These are phyloP conservation scores for Conticribra weissflogii DNA, from an alignment of 108 stramenopile genomes.

Conservation along the genomic window DNA sequence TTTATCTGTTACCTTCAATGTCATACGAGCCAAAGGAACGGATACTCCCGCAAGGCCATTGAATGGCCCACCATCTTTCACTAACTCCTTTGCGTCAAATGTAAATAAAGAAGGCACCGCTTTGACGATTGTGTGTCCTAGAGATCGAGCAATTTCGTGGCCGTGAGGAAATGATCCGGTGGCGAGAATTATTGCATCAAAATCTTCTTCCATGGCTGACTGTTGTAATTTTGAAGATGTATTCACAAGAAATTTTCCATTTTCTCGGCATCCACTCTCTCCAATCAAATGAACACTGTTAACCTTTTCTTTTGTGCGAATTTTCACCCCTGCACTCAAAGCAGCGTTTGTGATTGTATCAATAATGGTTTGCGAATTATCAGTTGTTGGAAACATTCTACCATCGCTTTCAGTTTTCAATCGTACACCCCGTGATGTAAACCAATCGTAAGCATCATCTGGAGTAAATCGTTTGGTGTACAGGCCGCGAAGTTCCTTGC, in stretches of 20 bases:
- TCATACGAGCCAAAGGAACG: constrained; percentile 62
- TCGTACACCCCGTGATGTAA: constrained; percentile 82
- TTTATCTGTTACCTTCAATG: constrained; percentile 43
- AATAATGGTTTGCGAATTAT: constrained; percentile 90
- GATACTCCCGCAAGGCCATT: constrained; percentile 81
- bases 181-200: constrained; percentile 86
- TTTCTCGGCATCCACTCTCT: constrained; percentile 1
- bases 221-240: constrained; percentile 31
- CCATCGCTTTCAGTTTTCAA: constrained; percentile 94
- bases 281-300: constrained; percentile 25
- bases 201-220: constrained; percentile 44
- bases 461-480: constrained; percentile 82
- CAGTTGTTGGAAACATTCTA: constrained; percentile 94
- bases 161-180: constrained; percentile 90
- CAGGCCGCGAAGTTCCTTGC: constrained; percentile 81
- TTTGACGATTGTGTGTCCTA: constrained; percentile 80
- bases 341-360: constrained; percentile 76
- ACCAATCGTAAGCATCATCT: constrained; percentile 82
- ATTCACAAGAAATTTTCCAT: constrained; percentile 32
- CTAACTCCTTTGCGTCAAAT: constrained; percentile 70
- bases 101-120: constrained; percentile 95
- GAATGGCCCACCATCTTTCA: constrained; percentile 65
- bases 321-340: constrained; percentile 59
- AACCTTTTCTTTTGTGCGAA: constrained; percentile 57
- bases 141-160: constrained; percentile 73